phyloP scores from a whole-genome alignment of 75 land plant species.

The Pinus tabuliformis region DNA sequence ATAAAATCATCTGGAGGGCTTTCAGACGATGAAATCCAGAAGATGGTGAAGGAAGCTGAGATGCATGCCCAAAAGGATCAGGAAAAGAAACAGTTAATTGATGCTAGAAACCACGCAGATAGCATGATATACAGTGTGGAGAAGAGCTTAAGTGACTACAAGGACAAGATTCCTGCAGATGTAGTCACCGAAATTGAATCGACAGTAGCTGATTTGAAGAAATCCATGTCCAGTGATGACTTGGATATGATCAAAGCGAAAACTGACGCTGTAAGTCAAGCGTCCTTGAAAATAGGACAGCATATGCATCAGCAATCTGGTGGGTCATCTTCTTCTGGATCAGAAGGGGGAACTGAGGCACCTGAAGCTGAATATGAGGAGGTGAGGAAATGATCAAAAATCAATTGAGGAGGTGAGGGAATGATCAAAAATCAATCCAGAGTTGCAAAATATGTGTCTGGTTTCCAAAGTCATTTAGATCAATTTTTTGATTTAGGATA shows the following conservation, averaged over 20 bases:
- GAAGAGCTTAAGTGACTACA: conserved; percentile 58
- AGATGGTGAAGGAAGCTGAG: conserved; percentile 72
- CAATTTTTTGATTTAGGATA: no score
- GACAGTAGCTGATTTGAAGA: conserved; percentile 42
- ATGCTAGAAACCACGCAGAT: conserved; percentile 58
- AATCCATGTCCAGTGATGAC: conserved; percentile 35
- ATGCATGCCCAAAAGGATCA: conserved; percentile 54
- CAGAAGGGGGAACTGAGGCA: conserved; percentile 23
- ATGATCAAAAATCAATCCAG: conserved; percentile 3
- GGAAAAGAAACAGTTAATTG: conserved; percentile 58
- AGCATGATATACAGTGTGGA: conserved; percentile 46
- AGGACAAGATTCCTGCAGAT: conserved; percentile 53
- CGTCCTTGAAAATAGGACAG: conserved; percentile 57
- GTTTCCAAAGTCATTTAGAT: no score
- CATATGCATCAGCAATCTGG: conserved; percentile 31
- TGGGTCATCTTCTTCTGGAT: conserved; percentile 7
- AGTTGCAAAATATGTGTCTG: no score
- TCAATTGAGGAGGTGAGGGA: conserved; percentile 44
- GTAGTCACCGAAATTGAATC: conserved; percentile 28
- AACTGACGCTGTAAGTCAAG: conserved; percentile 33
- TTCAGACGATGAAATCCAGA: conserved; percentile 56
- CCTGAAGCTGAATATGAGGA: conserved; percentile 85
- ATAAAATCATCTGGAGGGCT: conserved; percentile 71
- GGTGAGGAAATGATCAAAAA: conserved; percentile 38
- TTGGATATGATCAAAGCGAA: conserved; percentile 47